Base-by-base conservation (phyloP, 2,329 filamentous ascomycete species). In the Ophiostoma triangulosporum region DNA sequence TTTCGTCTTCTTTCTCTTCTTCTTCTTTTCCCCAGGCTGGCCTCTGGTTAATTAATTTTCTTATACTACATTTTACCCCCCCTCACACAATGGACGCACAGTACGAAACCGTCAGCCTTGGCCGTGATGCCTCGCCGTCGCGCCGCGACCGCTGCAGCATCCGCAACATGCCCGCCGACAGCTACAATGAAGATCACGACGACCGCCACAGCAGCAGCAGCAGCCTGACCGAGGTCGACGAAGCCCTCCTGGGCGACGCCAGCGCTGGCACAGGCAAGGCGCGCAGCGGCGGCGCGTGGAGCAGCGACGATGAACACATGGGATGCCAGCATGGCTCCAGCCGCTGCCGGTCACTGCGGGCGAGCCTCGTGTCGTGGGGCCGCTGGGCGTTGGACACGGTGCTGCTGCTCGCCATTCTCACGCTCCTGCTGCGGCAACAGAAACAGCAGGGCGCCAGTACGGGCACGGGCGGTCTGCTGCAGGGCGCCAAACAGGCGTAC, bases 371-470 rank as follows among this genome's bases (percentile, higher is more conserved):
- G 27, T 54, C 60, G 2, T 64, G 65, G 22, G 62, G 59, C 29
- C 62, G 67, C 53, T 71, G 67, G 67, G 60, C 68, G 35, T 59
- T 71, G 46, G 68, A 72, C 59, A 69, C 68, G 0, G 54, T 61
- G 1, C 59, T 71, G 43, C 59, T 71, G 33, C 57, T 71, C 26
- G 62, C 67, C 36, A 71, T 70, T 48, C 56, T 70, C 6, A 63
- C 56, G 7, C 61, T 71, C 9, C 53, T 72, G 7, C 58, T 67
- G 5, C 64, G 66, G 31, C 61, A 67, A 52, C 63, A 65, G n/a
- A 36, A 9, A 9, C 26, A 29, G 15, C 26, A 36, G 35, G n/a
- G n/a, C n/a, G n/a, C n/a, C n/a, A n/a, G n/a, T n/a, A n/a, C n/a
- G n/a, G n/a, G n/a, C n/a, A n/a, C 55, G 49, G 52, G 62, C 36